A percentile compares a stretch with the other conserved stretches of the same genome.
These are phyloP conservation scores for Rhododendron ferrugineum DNA, from an alignment of 148 eudicot genomes.

Conservation along the genomic window DNA sequence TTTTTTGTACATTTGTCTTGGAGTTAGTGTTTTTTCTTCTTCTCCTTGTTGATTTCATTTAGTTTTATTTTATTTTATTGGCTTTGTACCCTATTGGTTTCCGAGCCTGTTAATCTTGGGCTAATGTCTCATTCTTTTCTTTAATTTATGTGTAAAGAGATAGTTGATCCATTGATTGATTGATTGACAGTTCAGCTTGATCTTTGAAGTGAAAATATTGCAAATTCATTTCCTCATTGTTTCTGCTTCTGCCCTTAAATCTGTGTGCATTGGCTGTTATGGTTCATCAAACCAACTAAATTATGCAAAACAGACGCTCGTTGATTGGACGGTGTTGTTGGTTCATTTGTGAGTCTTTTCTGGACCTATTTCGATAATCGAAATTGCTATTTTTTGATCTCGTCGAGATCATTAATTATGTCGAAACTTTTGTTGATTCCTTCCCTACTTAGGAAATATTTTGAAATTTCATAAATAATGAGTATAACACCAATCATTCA, in stretches of 20 bases:
- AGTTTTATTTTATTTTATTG: conserved; percentile 16
- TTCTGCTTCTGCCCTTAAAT: background rate
- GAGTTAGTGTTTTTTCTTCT: conserved; percentile 20
- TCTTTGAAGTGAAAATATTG: conserved; percentile 28
- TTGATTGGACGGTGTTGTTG: background rate
- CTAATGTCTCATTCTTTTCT: conserved; percentile 49
- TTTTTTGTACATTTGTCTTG: conserved; percentile 49
- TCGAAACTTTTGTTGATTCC: too few species aligned
- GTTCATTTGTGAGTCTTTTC: background rate
- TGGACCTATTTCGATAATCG: background rate
- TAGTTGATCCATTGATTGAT: conserved; percentile 70
- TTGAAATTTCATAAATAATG: too few species aligned
- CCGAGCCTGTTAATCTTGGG: conserved; percentile 48
- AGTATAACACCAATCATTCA: background rate
- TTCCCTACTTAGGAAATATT: too few species aligned
- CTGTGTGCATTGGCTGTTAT: background rate
- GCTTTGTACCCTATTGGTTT: conserved; percentile 25
- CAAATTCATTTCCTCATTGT: conserved; percentile 2
- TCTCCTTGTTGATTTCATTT: conserved; percentile 18
- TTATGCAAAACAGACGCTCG: background rate
- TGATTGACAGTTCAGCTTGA: conserved; percentile 34
- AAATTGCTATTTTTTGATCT: too few species aligned
- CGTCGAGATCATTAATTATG: too few species aligned
- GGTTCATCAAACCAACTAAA: background rate
- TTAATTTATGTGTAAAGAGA: conserved; percentile 74